Conservation (phyloP, 331 rosid species). For the Cucumis variabilis region DNA sequence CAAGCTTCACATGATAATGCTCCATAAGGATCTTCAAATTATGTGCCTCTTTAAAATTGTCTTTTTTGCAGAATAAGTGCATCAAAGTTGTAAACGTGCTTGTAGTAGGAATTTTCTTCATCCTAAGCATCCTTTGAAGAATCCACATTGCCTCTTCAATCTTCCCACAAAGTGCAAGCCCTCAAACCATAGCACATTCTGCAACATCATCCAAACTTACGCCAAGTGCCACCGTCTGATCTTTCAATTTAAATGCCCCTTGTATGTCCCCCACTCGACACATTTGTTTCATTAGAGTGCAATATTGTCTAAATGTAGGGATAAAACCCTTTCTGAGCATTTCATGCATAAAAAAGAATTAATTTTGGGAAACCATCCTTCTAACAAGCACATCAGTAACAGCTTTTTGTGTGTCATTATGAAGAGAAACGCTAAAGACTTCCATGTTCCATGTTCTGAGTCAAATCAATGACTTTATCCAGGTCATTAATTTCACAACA, state of each 20-base stretch:
- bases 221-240: constrained; percentile 60
- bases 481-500: constrained; percentile 59
- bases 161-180: constrained; percentile 66
- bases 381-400: constrained; percentile 62
- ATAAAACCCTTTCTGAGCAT: constrained; percentile 62
- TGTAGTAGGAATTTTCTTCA: constrained; percentile 58
- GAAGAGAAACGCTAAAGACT: constrained; percentile 47
- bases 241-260: constrained; percentile 66
- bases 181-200: constrained; percentile 76
- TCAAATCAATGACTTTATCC: constrained; percentile 55
- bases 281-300: constrained; percentile 67
- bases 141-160: constrained; percentile 60
- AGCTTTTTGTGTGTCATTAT: constrained; percentile 55
- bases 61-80: constrained; percentile 61
- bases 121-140: constrained; percentile 58
- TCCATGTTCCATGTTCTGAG: constrained; percentile 57
- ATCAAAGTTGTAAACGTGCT: constrained; percentile 83
- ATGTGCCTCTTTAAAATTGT: constrained; percentile 59
- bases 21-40: constrained; percentile 64
- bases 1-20: constrained; percentile 59
- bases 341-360: constrained; percentile 53
- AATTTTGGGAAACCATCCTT: constrained; percentile 50
- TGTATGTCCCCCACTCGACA: constrained; percentile 74
- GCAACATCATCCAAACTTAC: constrained; percentile 58
- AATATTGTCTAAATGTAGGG: constrained; percentile 62